Evolutionary conservation across 441 rosid genomes (phyloP).

Genomic region (Adansonia grandidieri): DNA sequence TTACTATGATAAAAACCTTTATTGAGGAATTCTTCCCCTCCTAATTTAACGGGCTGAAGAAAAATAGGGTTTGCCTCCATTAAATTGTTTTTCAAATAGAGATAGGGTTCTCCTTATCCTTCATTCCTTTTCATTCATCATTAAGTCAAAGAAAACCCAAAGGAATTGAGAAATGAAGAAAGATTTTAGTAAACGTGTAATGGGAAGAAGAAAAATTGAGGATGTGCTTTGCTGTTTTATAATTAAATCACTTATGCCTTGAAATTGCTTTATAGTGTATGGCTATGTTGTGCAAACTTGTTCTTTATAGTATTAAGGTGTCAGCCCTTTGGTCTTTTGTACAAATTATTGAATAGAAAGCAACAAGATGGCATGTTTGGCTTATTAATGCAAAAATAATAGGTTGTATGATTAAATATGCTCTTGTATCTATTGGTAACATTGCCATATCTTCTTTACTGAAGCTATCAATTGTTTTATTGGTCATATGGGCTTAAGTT

Average conservation of each 20-base stretch:
- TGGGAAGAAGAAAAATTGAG: background rate
- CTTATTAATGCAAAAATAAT: background rate
- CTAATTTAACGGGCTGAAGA: background rate
- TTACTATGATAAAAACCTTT: background rate
- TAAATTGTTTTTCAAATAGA: background rate
- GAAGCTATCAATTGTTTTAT: background rate
- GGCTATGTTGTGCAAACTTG: background rate
- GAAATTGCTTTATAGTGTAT: slow-evolving; percentile 12
- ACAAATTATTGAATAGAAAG: background rate
- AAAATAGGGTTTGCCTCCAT: background rate
- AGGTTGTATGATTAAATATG: background rate
- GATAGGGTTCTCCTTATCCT: background rate
- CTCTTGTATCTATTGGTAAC: background rate
- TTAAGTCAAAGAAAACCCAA: background rate
- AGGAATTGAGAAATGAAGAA: background rate
- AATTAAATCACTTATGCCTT: background rate
- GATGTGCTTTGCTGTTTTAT: background rate
- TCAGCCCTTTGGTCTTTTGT: background rate
- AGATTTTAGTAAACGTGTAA: background rate
- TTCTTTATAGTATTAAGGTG: background rate
- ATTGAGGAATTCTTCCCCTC: background rate
- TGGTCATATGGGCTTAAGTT: background rate
- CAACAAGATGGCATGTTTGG: background rate
- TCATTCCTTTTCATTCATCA: background rate
- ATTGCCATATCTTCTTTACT: background rate